Evolutionary conservation across 345 rosid genomes (phyloP).

Genomic region (Dovyalis caffra): DNA sequence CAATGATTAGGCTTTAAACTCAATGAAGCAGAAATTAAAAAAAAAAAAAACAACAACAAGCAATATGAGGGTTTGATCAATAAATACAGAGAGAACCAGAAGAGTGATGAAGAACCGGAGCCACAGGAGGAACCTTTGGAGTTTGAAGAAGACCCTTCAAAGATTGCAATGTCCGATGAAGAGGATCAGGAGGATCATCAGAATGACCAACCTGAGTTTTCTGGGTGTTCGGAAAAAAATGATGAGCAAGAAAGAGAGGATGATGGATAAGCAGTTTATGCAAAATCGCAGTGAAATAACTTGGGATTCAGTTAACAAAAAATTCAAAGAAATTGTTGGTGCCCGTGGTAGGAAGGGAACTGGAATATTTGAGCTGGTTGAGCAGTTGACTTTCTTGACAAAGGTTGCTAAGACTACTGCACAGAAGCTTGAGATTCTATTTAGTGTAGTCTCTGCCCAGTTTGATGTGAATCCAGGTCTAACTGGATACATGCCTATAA

Average conservation of each 20-base stretch:
- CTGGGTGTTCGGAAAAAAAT: slow-evolving; percentile 68
- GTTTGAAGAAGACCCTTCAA: slow-evolving; percentile 49
- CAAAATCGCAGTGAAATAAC: slow-evolving; percentile 84
- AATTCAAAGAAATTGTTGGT: slow-evolving; percentile 86
- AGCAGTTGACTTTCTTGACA: slow-evolving; percentile 85
- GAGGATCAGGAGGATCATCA: slow-evolving; percentile 31
- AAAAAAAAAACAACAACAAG: slow-evolving; percentile 86
- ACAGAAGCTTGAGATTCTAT: slow-evolving; percentile 90
- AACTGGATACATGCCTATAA: slow-evolving; percentile 91
- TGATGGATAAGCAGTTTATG: slow-evolving; percentile 62
- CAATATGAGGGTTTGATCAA: slow-evolving; percentile 69
- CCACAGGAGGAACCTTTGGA: slow-evolving; percentile 48
- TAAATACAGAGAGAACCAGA: slow-evolving; percentile 65
- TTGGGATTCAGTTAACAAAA: slow-evolving; percentile 91
- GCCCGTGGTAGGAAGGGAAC: slow-evolving; percentile 96
- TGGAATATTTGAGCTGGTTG: slow-evolving; percentile 88
- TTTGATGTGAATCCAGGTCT: slow-evolving; percentile 96
- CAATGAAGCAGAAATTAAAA: slow-evolving; percentile 91
- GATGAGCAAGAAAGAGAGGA: slow-evolving; percentile 72
- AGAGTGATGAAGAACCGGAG: slow-evolving; percentile 60
- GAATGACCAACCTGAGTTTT: slow-evolving; percentile 21
- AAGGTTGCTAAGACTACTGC: slow-evolving; percentile 97
- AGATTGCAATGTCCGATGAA: slow-evolving; percentile 45
- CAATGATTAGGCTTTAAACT: slow-evolving; percentile 88
- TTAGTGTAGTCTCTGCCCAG: slow-evolving; percentile 86